Conservation (phyloP, 1,139 yeast genomes). For the Geotrichum phurueaensis region DNA sequence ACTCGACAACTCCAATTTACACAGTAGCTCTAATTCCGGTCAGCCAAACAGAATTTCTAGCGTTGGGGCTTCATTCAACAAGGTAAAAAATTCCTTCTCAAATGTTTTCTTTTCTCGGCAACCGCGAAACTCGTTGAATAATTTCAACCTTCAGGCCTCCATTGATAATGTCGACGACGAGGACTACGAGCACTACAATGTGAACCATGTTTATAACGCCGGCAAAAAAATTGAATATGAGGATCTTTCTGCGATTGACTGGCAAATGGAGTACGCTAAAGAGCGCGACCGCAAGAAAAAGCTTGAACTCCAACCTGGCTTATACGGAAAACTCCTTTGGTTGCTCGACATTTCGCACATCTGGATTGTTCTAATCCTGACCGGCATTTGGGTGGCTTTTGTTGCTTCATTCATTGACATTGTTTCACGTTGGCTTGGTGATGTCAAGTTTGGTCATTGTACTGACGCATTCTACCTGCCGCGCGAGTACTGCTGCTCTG, state of each 20-base stretch:
- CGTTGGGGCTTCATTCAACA: neutral
- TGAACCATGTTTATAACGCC: neutral
- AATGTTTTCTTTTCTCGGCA: constrained; percentile 28
- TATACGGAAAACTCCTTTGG: constrained; percentile 18
- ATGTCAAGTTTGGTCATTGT: constrained; percentile 51
- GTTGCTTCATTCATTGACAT: constrained; percentile 40
- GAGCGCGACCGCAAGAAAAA: constrained; percentile 25
- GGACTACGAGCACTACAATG: constrained; percentile 4
- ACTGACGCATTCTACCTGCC: constrained; percentile 36
- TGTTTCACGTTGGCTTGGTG: constrained; percentile 56
- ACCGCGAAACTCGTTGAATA: neutral
- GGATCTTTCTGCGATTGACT: constrained; percentile 38
- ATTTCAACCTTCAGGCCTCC: neutral
- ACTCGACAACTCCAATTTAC: neutral
- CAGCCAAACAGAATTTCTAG: neutral
- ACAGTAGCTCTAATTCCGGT: neutral
- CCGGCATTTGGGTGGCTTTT: constrained; percentile 20
- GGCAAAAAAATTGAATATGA: constrained; percentile 27
- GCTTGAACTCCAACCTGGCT: constrained; percentile 20
- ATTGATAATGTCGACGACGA: constrained; percentile 8
- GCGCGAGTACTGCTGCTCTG: constrained; percentile 38
- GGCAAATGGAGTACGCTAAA: constrained; percentile 39
- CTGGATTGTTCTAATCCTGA: constrained; percentile 17
- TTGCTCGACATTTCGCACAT: constrained; percentile 15
- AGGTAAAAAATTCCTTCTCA: constrained; percentile 8